These are phyloP conservation scores for Alternaria triticimaculans DNA, from an alignment of 2,329 filamentous ascomycete species.

Conservation along the genomic window DNA sequence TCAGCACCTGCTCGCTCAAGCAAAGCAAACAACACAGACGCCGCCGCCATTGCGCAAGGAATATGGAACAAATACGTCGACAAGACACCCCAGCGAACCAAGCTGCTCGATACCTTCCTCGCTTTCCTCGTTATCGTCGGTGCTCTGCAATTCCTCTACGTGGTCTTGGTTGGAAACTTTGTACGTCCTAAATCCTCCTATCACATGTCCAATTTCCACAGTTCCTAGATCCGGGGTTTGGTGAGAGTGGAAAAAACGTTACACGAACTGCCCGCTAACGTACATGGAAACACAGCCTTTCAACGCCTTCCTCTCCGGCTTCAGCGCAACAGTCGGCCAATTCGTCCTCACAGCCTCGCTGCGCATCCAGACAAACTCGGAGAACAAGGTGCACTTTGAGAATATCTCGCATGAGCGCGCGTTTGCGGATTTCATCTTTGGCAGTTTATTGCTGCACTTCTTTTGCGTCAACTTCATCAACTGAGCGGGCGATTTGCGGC, in stretches of 20 bases:
- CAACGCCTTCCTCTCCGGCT: conserved; percentile 97
- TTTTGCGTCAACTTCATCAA: conserved; percentile 99
- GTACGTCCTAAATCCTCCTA: conserved; percentile 61
- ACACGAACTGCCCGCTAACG: not conserved
- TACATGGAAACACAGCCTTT: conserved; percentile 74
- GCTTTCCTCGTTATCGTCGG: conserved; percentile 84
- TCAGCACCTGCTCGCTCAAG: conserved; percentile 23
- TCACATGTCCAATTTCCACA: not conserved
- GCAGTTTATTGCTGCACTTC: conserved; percentile 94
- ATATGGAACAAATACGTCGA: conserved; percentile 80
- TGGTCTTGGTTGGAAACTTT: conserved; percentile 89
- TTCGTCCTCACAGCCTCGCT: conserved; percentile 93
- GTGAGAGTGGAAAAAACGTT: not conserved
- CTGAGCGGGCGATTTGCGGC: conserved; percentile 56
- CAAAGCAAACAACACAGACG: conserved; percentile 45
- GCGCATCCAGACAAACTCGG: conserved; percentile 87
- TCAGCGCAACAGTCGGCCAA: conserved; percentile 92
- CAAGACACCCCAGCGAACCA: conserved; percentile 85
- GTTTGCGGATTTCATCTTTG: conserved; percentile 95
- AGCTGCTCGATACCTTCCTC: conserved; percentile 92
- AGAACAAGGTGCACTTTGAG: conserved; percentile 80
- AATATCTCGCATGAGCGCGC: conserved; percentile 83
- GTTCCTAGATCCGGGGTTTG: not conserved
- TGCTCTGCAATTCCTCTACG: conserved; percentile 92
- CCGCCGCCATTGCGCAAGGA: conserved; percentile 67